Conservation (phyloP, 345 rosid species). For the Eucalyptus caleyi region DNA sequence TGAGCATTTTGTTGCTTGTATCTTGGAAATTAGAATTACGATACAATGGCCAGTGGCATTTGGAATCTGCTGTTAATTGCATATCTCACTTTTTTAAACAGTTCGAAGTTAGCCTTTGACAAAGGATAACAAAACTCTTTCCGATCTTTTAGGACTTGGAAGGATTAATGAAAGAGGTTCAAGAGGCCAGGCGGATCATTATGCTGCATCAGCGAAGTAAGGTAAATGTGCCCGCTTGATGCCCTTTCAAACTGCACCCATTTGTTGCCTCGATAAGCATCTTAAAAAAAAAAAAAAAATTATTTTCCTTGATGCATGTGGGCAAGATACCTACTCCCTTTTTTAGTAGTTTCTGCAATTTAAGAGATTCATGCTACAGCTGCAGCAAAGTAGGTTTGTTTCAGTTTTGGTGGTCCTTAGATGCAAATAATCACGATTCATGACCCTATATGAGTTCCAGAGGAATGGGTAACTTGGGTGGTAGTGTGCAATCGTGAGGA, state of each 20-base stretch:
- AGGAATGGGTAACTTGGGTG: neutral
- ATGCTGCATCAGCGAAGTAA: slow-evolving; percentile 99
- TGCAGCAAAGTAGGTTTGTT: neutral
- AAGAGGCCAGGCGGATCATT: slow-evolving; percentile 95
- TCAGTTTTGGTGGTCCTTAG: neutral
- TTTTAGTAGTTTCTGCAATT: neutral
- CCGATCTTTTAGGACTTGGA: slow-evolving; percentile 63
- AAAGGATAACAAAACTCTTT: neutral
- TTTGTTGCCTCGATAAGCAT: neutral
- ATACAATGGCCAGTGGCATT: neutral
- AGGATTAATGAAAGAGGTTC: slow-evolving; percentile 96
- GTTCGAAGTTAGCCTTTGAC: neutral
- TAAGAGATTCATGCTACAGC: neutral
- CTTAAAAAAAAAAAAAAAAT: neutral
- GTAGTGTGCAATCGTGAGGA: neutral
- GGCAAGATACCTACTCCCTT: neutral
- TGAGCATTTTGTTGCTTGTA: neutral
- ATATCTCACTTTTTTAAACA: neutral
- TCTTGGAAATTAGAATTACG: neutral
- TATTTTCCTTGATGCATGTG: neutral
- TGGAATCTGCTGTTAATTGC: neutral
- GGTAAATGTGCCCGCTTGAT: slow-evolving; percentile 24
- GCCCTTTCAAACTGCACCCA: neutral
- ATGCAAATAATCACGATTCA: neutral
- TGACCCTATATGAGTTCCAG: neutral